A percentile compares a stretch with the other conserved stretches of the same genome.
Conservation (phyloP, 2,329 filamentous ascomycete species). For the Fusarium hostae region DNA sequence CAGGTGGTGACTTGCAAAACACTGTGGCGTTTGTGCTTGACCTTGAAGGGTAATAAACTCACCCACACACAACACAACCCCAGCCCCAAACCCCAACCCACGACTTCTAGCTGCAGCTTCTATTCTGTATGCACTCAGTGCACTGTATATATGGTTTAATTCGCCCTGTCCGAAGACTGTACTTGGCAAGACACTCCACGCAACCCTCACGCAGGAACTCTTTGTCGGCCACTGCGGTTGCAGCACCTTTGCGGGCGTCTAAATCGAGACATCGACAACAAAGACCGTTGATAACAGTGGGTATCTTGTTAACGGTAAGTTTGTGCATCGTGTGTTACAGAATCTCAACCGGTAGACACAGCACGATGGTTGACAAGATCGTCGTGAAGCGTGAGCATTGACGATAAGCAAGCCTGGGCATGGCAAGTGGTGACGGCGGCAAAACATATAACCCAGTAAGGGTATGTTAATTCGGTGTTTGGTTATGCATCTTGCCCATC, state of each 20-base stretch:
- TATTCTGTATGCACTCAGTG: background rate
- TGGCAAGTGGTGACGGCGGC: slow-evolving; percentile 33
- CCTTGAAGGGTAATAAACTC: slow-evolving; percentile 16
- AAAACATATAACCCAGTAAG: slow-evolving; percentile 15
- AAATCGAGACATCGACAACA: slow-evolving; percentile 1
- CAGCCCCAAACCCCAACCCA: slow-evolving; percentile 19
- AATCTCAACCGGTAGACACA: background rate
- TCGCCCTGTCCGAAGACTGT: slow-evolving; percentile 29
- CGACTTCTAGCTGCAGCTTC: slow-evolving; percentile 16
- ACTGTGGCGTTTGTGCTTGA: slow-evolving; percentile 18
- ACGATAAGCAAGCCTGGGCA: slow-evolving; percentile 5
- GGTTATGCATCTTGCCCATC: slow-evolving; percentile 13
- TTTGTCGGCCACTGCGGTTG: slow-evolving; percentile 23
- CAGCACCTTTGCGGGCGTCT: slow-evolving; percentile 24
- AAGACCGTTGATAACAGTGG: background rate
- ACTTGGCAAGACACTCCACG: slow-evolving; percentile 34
- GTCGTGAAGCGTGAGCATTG: slow-evolving; percentile 6
- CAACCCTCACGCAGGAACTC: slow-evolving; percentile 41
- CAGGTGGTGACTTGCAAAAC: slow-evolving; percentile 5
- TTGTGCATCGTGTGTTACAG: slow-evolving; percentile 15
- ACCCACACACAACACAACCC: slow-evolving; percentile 14
- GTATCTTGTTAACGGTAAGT: slow-evolving; percentile 3
- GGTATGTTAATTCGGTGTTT: background rate
- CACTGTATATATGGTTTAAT: slow-evolving; percentile 10
- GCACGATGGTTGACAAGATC: slow-evolving; percentile 14